A percentile compares a stretch with the other conserved stretches of the same genome.
Conservation (phyloP, 495 filamentous ascomycete genomes). For the Talaromyces proteolyticus region DNA sequence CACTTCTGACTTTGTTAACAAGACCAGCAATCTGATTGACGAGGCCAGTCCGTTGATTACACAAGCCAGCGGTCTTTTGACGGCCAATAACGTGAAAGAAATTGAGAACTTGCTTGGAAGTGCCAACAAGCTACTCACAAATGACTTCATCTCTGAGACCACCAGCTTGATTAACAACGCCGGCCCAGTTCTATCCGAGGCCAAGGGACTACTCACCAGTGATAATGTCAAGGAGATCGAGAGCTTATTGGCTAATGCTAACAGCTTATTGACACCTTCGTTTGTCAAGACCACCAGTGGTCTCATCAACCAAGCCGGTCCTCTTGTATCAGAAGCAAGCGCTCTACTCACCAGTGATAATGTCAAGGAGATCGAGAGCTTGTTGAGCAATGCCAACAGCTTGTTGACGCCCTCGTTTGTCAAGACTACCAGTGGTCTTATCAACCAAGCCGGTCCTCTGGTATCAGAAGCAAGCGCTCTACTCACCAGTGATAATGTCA, state of each 20-base stretch:
- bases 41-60: constrained; percentile 28
- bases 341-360: constrained; percentile 21
- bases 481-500: constrained; percentile 27
- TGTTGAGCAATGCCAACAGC: constrained; percentile 33
- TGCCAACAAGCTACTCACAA: constrained; percentile 24
- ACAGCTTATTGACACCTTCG: constrained; percentile 23
- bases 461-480: constrained; percentile 14
- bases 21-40: constrained; percentile 30
- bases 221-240: constrained; percentile 26
- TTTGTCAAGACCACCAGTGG: constrained; percentile 27
- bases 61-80: constrained; percentile 35
- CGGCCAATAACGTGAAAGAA: constrained; percentile 26
- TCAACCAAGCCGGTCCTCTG: constrained; percentile 20
- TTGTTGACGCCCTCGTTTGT: constrained; percentile 31
- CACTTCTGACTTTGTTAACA: constrained; percentile 28
- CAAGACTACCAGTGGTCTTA: constrained; percentile 21
- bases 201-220: constrained; percentile 18
- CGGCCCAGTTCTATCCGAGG: constrained; percentile 19
- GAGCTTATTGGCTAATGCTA: constrained; percentile 29
- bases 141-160: constrained; percentile 26
- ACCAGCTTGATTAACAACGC: constrained; percentile 21
- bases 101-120: constrained; percentile 30
- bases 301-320: constrained; percentile 24
- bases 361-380: constrained; percentile 27
- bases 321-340: constrained; percentile 11